Evolutionary conservation across 2,329 filamentous ascomycete genomes (phyloP), one percentile per base, ranked within the genome.

Genomic region (Phyllosticta citriasiana): DNA sequence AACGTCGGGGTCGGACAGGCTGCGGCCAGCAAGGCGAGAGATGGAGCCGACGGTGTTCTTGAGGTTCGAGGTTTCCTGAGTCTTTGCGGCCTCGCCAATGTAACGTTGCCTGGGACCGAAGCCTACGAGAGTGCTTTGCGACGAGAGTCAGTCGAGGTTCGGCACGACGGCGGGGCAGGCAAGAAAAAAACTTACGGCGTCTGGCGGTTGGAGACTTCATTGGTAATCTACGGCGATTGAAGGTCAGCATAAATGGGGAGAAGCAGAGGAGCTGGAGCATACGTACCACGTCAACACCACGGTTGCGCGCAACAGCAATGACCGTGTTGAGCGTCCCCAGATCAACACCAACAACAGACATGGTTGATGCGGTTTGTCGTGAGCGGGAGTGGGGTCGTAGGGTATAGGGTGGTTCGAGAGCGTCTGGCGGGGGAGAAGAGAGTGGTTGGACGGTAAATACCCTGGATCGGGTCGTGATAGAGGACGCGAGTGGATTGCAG

Each of bases 271-370:
- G 61, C 59, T 51, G 57, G 51, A 54, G 6, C 27, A 24, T 73
- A 94, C 91, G 74, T 84, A 96, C 91, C 76, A 99, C 94, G 82
- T 99, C 94, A 77, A 99, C 94, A 80, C 94, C 94, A 76, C 95
- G 92, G 79, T 97, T 97, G 77, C 94, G 87, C 74, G 94, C 94
- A 77, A 97, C 93, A 76, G 93, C 93, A 79, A 97, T 89, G 74
- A 96, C 92, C 76, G 93, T 96, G 84, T 95, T 96, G 76, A 96
- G 86, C 69, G 91, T 91, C 81, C 93, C 93, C 80, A 97, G 88
- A 84, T 97, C 93, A 78, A 96, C 85, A 78, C 91, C 91, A 71
- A 86, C 82, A 72, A 84, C 82, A 76, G 78, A 81, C 82, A 85
- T 85, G 71, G 69, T 81, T 72, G 61, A 59, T 55, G 57, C 66